Evolutionary conservation across 495 filamentous ascomycete genomes (phyloP), one percentile per base, ranked within the genome.

Genomic region (Tuber indicum): DNA sequence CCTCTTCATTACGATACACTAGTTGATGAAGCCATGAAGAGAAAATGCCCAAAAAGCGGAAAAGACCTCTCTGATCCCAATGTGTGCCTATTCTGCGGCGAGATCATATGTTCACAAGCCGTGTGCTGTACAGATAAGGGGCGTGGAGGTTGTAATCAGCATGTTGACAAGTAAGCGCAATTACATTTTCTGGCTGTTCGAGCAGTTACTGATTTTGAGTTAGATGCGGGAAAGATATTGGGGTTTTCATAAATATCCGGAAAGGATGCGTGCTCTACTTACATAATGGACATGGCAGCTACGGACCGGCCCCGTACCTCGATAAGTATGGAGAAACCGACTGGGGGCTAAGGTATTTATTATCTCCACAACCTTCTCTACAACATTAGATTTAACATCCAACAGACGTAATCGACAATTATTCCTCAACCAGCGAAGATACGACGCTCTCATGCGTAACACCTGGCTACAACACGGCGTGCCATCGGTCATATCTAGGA

Each of bases 311-410:
- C 10, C 96, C 96, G 17, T 99, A 98, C 84, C 91, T 98, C 72
- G 96, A 98, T 86, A 91, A 91, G 82, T 94, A 97, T 85, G 96
- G 96, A 77, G 96, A 99, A 86, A 91, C 92, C 1, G 96, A 99
- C 86, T 88, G 91, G 26, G 93, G 93, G 32, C 87, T 99, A 23
- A 72, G 71, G 42, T 72, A 72, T 21, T 36, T 72, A 43, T 41
- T 72, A 43, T 72, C 23, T 43, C 71, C 12, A 72, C 71, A 43
- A 23, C 12, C 45, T n/a, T 46, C 46, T 21, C 23, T 39, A 76
- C 36, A 3, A 21, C 7, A 75, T 47, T 81, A 69, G 74, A 42
- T 23, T 41, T 42, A 43, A 32, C 41, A 45, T 58, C 17, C 45
- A 36, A n/a, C 32, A 85, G 87, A 74, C 86, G 87, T 73, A 82